These are phyloP conservation scores for Cercospora sojina DNA, from an alignment of 2,329 filamentous ascomycete genomes.

Conservation along the genomic window DNA sequence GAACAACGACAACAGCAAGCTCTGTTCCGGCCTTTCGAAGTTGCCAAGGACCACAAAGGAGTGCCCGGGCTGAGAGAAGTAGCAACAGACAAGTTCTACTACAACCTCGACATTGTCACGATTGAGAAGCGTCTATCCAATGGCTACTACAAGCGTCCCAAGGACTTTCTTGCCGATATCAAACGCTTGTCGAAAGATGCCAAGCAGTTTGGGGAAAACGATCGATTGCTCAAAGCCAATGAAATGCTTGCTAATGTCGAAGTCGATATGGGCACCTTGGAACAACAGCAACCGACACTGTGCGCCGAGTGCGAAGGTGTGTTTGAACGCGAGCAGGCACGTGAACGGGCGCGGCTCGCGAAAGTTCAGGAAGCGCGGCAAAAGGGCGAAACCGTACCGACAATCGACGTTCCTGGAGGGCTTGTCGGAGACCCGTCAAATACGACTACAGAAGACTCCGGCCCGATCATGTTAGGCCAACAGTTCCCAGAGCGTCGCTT, in stretches of 20 bases:
- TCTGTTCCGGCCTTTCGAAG: slow-evolving; percentile 70
- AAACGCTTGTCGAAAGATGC: slow-evolving; percentile 82
- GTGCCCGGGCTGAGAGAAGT: slow-evolving; percentile 73
- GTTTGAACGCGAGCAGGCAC: slow-evolving; percentile 69
- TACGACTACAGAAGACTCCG: slow-evolving; percentile 45
- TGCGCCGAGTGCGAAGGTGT: slow-evolving; percentile 76
- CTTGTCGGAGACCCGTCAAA: slow-evolving; percentile 43
- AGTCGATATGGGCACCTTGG: slow-evolving; percentile 80
- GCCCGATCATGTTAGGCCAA: slow-evolving; percentile 60
- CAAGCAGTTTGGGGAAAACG: slow-evolving; percentile 75
- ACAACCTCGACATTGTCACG: slow-evolving; percentile 87
- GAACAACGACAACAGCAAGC: slow-evolving; percentile 56
- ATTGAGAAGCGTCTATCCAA: slow-evolving; percentile 97
- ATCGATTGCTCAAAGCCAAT: slow-evolving; percentile 80
- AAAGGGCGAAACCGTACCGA: slow-evolving; percentile 54
- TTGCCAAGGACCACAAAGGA: slow-evolving; percentile 75
- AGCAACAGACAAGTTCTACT: slow-evolving; percentile 79
- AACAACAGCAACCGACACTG: slow-evolving; percentile 61
- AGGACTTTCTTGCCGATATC: slow-evolving; percentile 87
- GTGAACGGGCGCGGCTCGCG: slow-evolving; percentile 51
- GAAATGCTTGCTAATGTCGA: slow-evolving; percentile 92
- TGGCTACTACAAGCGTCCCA: slow-evolving; percentile 88
- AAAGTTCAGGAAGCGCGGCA: slow-evolving; percentile 62
- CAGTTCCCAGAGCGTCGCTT: slow-evolving; percentile 55
- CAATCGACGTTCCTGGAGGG: slow-evolving; percentile 41